These are phyloP conservation scores for Trichophyton rubrum DNA, from an alignment of 2,329 filamentous ascomycete species.

Conservation along the genomic window DNA sequence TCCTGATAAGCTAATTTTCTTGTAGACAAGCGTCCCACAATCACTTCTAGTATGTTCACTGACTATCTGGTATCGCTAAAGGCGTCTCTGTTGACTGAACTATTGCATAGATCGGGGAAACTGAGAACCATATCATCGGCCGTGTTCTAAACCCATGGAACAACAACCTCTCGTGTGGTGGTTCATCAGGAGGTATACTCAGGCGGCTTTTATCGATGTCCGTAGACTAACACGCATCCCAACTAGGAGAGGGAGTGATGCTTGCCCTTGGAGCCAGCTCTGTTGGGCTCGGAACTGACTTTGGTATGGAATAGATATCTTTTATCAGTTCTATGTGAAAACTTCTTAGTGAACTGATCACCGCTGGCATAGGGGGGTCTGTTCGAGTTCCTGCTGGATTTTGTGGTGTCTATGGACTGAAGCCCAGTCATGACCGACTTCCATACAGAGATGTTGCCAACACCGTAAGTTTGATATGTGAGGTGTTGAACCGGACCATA, in stretches of 20 bases:
- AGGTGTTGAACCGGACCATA: not conserved
- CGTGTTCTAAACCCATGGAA: slow-evolving; percentile 48
- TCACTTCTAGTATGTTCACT: slow-evolving; percentile 36
- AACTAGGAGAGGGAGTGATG: slow-evolving; percentile 39
- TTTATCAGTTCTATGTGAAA: not conserved
- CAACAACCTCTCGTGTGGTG: slow-evolving; percentile 41
- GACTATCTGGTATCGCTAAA: not conserved
- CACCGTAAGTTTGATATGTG: slow-evolving; percentile 18
- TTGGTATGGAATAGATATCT: slow-evolving; percentile 14
- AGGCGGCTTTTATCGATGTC: not conserved
- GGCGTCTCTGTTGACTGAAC: not conserved
- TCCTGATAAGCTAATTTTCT: slow-evolving; percentile 18
- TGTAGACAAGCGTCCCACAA: slow-evolving; percentile 44
- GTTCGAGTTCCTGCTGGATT: slow-evolving; percentile 49
- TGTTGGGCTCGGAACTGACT: slow-evolving; percentile 47
- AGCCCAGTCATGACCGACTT: slow-evolving; percentile 42
- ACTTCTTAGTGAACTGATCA: not conserved
- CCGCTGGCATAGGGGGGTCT: slow-evolving; percentile 35
- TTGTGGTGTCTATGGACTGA: slow-evolving; percentile 45
- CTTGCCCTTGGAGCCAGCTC: slow-evolving; percentile 43
- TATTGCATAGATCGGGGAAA: slow-evolving; percentile 35
- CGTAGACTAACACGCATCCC: not conserved
- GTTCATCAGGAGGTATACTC: slow-evolving; percentile 41
- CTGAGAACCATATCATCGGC: slow-evolving; percentile 48
- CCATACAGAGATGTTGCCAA: slow-evolving; percentile 49